A percentile compares a stretch with the other conserved stretches of the same genome.
Conservation (phyloP, 495 filamentous ascomycete species). For the Penicillium canariense region DNA sequence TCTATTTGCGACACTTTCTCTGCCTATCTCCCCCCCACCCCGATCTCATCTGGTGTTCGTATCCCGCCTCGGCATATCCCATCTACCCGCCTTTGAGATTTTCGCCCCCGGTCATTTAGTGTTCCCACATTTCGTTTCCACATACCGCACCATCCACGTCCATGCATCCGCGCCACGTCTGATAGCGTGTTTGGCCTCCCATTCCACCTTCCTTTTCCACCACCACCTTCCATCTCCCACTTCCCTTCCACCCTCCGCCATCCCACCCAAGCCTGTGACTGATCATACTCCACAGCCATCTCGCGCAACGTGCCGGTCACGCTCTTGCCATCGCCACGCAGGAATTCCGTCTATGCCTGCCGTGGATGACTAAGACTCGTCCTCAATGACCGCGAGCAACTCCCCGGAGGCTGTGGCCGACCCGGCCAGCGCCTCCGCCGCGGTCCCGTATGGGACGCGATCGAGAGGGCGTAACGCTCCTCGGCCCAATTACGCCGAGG, state of each 20-base stretch:
- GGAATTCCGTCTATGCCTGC: constrained; percentile 13
- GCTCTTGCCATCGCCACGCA: background rate
- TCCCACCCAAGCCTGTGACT: constrained; percentile 6
- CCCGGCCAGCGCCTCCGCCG: constrained; percentile 42
- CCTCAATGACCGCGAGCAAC: constrained; percentile 52
- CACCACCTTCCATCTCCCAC: background rate
- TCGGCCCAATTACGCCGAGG: constrained; percentile 94
- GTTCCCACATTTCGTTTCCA: constrained; percentile 16
- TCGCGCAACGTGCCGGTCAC: background rate
- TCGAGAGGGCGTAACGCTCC: constrained; percentile 86
- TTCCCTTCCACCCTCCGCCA: background rate
- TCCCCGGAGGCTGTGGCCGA: constrained; percentile 45
- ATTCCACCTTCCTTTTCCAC: too few relatives aligned
- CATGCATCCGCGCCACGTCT: constrained; percentile 26
- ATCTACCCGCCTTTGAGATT: constrained; percentile 25
- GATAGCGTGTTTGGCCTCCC: constrained; percentile 13
- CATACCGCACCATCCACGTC: constrained; percentile 18
- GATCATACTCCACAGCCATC: constrained; percentile 17
- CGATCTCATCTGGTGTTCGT: constrained; percentile 2
- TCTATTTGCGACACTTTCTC: too few relatives aligned
- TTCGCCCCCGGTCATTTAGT: constrained; percentile 23
- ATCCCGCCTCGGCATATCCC: too few relatives aligned
- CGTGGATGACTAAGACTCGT: constrained; percentile 39
- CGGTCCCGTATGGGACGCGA: constrained; percentile 89
- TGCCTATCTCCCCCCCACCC: too few relatives aligned